Base-by-base conservation (phyloP, 768 basidiomycete species). In the Pleurotus citrinopileatus region DNA sequence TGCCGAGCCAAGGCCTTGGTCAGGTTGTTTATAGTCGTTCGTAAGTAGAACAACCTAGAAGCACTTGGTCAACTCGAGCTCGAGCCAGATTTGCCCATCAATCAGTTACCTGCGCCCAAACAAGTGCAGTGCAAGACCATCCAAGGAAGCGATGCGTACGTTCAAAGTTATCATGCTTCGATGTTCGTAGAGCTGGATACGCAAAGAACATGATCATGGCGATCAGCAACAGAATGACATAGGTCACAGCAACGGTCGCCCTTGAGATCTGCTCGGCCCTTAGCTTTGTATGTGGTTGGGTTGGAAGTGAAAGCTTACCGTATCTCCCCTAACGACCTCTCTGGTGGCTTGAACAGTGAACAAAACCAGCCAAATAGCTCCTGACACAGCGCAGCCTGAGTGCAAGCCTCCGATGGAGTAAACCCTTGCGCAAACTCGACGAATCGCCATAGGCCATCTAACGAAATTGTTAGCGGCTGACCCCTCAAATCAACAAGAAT, bases 341-440 rank as follows among this genome's bases (percentile, higher is more conserved):
- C 70, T 74, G 0, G 82, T 83, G 1, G 78, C 80, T 59, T 78
- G 75, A 13, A 65, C 77, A 25, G 77, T 72, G 58, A 80, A 79
- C 2, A 77, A 63, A 27, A 73, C 67, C 26, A 83, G 62, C 82
- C 82, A 84, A 0, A 81, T 66, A 1, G 78, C 63, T 1, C 78
- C 80, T 17, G 80, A 80, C n/a, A 78, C 70, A 4, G 76, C 81
- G 59, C 74, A 77, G 17, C 81, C 81, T 13, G 79, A 81, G 60
- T 84, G 82, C 23, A 83, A 66, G 58, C 82, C 82, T 12, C 81
- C 81, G 32, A 83, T 81, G 47, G 80, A 77, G 56, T 82, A 83
- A 0, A 83, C 81, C 28, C 81, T 70, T 19, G 80, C 82, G 59
- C 73, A 75, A 15, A 79, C 67, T 26, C 78, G 71, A 44, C 82